Conservation (phyloP, 2,329 filamentous ascomycete species). For the Colletotrichum nymphaeae region DNA sequence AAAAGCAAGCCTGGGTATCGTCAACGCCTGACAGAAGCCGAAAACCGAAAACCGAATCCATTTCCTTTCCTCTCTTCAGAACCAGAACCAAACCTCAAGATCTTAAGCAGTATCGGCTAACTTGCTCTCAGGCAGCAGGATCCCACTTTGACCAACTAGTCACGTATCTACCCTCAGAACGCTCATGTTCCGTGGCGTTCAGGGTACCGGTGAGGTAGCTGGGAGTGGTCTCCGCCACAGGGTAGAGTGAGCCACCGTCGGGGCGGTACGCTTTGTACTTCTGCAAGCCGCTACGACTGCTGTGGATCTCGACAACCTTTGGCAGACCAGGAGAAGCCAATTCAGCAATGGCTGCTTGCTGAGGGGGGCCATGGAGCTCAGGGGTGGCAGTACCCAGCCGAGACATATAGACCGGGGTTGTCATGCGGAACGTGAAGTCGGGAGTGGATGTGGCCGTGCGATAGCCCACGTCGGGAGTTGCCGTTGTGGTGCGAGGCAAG, state of each 20-base stretch:
- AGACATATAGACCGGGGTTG: slow-evolving; percentile 5
- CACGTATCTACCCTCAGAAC: slow-evolving; percentile 9
- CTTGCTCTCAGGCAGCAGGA: neutral
- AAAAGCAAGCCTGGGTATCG: slow-evolving; percentile 31
- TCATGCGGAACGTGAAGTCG: neutral
- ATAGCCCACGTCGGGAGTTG: slow-evolving; percentile 24
- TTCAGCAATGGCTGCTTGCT: slow-evolving; percentile 34
- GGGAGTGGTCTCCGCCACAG: slow-evolving; percentile 21
- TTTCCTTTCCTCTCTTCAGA: neutral
- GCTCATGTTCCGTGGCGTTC: slow-evolving; percentile 18
- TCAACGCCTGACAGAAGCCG: slow-evolving; percentile 20
- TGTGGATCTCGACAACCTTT: slow-evolving; percentile 33
- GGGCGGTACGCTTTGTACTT: slow-evolving; percentile 33
- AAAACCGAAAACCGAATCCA: neutral
- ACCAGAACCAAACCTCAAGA: neutral
- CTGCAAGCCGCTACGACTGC: slow-evolving; percentile 28
- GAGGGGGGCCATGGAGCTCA: slow-evolving; percentile 34
- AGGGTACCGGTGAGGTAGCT: slow-evolving; percentile 26
- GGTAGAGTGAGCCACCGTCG: slow-evolving; percentile 3
- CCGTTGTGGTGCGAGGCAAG: slow-evolving; percentile 2
- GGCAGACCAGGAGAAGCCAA: slow-evolving; percentile 34
- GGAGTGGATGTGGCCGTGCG: neutral
- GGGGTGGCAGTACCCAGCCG: slow-evolving; percentile 33
- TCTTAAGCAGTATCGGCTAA: neutral
- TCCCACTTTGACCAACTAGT: slow-evolving; percentile 29